Evolutionary conservation across 208 protist genomes (phyloP).

Genomic region (Leishmania gerbilli): DNA sequence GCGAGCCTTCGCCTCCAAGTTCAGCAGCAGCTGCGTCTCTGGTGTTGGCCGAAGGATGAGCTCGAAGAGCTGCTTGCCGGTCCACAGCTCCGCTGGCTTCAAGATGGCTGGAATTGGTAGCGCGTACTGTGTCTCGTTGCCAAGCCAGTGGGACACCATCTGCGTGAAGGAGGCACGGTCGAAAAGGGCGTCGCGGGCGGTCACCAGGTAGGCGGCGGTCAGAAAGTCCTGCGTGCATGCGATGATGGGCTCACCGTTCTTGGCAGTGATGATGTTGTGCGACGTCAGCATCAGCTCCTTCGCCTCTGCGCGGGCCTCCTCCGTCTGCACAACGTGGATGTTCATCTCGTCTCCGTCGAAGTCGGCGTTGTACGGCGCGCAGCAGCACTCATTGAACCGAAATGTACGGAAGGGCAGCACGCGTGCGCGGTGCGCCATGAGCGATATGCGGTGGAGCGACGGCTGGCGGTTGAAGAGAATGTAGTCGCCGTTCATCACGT

Average conservation of each 20-base stretch:
- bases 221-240: conserved; percentile 99
- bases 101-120: conserved; percentile 97
- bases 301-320: conserved; percentile 99
- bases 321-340: conserved; percentile 99
- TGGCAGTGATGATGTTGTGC: conserved; percentile 98
- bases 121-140: conserved; percentile 70
- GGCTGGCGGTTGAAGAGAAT: conserved; percentile 99
- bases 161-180: conserved; percentile 90
- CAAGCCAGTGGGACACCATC: conserved; percentile 91
- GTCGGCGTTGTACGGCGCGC: conserved; percentile 99
- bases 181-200: conserved; percentile 96
- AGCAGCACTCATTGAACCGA: conserved; percentile 99
- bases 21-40: conserved; percentile 74
- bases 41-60: conserved; percentile 89
- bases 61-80: conserved; percentile 98
- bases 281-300: conserved; percentile 95
- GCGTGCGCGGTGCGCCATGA: conserved; percentile 97
- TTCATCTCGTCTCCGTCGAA: conserved; percentile 99
- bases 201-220: conserved; percentile 96
- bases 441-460: conserved; percentile 98
- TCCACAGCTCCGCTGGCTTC: conserved; percentile 98
- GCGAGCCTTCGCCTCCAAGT: conserved; percentile 91
- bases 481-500: conserved; percentile 98
- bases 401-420: conserved; percentile 98
- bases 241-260: conserved; percentile 98